phyloP scores from a whole-genome alignment of 352 stramenopile genomes.

The Phytophthora foliorum region DNA sequence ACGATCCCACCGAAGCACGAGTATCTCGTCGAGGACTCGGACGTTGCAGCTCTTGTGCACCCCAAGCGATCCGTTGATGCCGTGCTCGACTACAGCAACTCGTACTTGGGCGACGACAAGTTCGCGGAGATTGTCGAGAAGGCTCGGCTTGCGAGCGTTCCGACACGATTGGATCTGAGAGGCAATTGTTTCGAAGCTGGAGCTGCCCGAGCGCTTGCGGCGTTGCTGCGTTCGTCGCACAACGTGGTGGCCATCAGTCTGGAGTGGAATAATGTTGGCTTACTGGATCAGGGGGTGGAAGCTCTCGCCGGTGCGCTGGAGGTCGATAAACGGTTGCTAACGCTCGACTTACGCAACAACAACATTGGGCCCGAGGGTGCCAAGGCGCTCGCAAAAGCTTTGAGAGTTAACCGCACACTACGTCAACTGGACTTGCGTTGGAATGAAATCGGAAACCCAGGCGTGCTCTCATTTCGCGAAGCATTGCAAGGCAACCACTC shows the following conservation, averaged over 20 bases:
- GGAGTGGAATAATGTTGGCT: slow-evolving; percentile 89
- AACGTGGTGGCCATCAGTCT: slow-evolving; percentile 69
- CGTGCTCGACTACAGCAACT: slow-evolving; percentile 80
- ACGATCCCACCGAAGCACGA: slow-evolving; percentile 23
- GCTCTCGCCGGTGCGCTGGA: slow-evolving; percentile 70
- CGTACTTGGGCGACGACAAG: slow-evolving; percentile 78
- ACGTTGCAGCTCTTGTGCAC: slow-evolving; percentile 14
- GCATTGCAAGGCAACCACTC: slow-evolving; percentile 78
- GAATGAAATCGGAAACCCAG: slow-evolving; percentile 85
- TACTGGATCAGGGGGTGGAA: slow-evolving; percentile 77
- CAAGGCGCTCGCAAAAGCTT: slow-evolving; percentile 61
- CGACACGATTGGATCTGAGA: slow-evolving; percentile 68
- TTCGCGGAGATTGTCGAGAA: slow-evolving; percentile 62
- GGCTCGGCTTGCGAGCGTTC: slow-evolving; percentile 46
- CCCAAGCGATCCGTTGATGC: slow-evolving; percentile 12
- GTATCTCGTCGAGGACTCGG: slow-evolving; percentile 17
- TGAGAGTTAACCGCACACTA: slow-evolving; percentile 73
- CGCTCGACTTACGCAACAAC: slow-evolving; percentile 89
- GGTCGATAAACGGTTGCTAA: slow-evolving; percentile 67
- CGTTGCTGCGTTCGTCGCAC: slow-evolving; percentile 62
- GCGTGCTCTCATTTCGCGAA: slow-evolving; percentile 76
- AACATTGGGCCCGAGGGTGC: slow-evolving; percentile 81
- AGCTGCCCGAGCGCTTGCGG: slow-evolving; percentile 60
- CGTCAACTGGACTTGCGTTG: slow-evolving; percentile 81
- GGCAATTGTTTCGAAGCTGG: slow-evolving; percentile 82